Conservation (phyloP, 2,329 filamentous ascomycete genomes). For the Lachnellula willkommii region DNA sequence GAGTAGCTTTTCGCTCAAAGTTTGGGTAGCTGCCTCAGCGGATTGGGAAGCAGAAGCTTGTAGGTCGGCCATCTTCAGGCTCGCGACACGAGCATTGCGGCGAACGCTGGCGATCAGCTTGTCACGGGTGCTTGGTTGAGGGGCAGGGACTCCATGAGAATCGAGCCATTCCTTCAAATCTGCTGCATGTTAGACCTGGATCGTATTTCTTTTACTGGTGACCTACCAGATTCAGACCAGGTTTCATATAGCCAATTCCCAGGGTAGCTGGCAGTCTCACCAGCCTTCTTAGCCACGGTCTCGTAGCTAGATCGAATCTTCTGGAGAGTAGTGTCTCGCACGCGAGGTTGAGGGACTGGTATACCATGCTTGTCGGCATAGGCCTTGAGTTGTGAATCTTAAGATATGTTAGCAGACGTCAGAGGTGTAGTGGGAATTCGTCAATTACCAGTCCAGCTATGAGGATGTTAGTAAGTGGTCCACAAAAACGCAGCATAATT, state of each 20-base stretch:
- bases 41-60: slow-evolving; percentile 57
- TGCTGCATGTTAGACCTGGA: slow-evolving; percentile 16
- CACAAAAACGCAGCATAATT: neutral
- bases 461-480: slow-evolving; percentile 8
- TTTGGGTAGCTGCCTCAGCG: slow-evolving; percentile 64
- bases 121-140: slow-evolving; percentile 79
- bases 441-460: slow-evolving; percentile 18
- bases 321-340: slow-evolving; percentile 74
- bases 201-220: neutral
- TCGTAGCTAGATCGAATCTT: slow-evolving; percentile 80
- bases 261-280: slow-evolving; percentile 78
- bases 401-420: slow-evolving; percentile 29
- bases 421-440: neutral
- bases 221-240: slow-evolving; percentile 69
- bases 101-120: slow-evolving; percentile 84
- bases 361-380: slow-evolving; percentile 88
- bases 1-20: slow-evolving; percentile 76
- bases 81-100: slow-evolving; percentile 80
- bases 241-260: slow-evolving; percentile 89
- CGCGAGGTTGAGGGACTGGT: slow-evolving; percentile 77
- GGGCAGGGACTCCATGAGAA: slow-evolving; percentile 75
- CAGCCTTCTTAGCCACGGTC: slow-evolving; percentile 62
- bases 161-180: slow-evolving; percentile 94
- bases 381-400: slow-evolving; percentile 85
- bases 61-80: slow-evolving; percentile 59